Evolutionary conservation across 345 rosid species (phyloP), one percentile per base, ranked within the genome.

Genomic region (Salix udensis): DNA sequence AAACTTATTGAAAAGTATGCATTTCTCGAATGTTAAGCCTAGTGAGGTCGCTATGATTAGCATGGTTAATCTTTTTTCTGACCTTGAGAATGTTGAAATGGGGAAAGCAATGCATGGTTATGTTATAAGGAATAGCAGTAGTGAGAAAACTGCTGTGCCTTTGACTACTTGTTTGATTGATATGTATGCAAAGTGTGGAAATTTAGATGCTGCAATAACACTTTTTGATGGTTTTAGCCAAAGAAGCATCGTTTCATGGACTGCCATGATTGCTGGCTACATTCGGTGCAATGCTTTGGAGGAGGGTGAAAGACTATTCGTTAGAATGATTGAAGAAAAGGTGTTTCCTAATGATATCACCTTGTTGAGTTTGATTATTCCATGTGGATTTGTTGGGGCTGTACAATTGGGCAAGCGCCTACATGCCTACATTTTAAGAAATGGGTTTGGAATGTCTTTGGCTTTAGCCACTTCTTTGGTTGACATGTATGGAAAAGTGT

Each of bases 141-240:
- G 21, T 78, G 84, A 78, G 80, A 72, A 74, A 70, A 66, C 85
- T 82, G 76, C 78, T 67, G 65, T 80, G 46, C 65, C 67, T 30
- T 11, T 88, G 23, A 18, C 76, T 36, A 79, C 91, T 76, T 75
- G 98, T 73, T 85, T 95, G 89, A 90, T 95, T 74, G 96, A 93
- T 86, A 78, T 95, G 76, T 95, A 93, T 73, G 88, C 94, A 3
- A 95, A 95, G 78, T 93, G 96, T 75, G 89, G 91, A 44, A 77
- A 85, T 77, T 71, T 86, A 71, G 73, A 21, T 68, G 81, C 55
- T 37, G 88, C 89, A 5, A 74, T 58, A 69, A 72, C 0, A 53
- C 64, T 88, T 55, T 88, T 88, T 44, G 48, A 83, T 34, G 70
- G 79, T 74, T 70, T 88, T 76, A 68, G 62, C 39, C 76, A 73